Conservation (phyloP, 371 early-diverging fungal species). For the Mucor circinelloides region DNA sequence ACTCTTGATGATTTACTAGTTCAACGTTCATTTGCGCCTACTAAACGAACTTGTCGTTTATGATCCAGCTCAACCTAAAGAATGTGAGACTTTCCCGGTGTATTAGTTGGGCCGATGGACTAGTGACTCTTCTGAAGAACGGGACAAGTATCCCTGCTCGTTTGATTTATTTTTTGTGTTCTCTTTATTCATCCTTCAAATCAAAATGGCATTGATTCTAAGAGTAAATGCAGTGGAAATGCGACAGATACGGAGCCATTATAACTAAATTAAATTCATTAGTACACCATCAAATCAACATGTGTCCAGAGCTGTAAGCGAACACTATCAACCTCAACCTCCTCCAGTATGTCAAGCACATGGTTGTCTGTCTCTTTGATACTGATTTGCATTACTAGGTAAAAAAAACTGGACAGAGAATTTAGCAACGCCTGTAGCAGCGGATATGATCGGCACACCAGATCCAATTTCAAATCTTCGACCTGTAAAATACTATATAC, state of each 20-base stretch:
- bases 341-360: neutral
- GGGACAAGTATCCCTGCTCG: neutral
- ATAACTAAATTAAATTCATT: neutral
- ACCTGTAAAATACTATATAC: slow-evolving; percentile 66
- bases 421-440: slow-evolving; percentile 35
- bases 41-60: no score
- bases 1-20: no score
- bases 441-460: slow-evolving; percentile 69
- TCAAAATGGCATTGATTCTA: neutral
- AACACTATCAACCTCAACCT: neutral
- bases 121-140: neutral
- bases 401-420: slow-evolving; percentile 10
- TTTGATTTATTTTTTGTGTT: neutral
- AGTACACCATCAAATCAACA: neutral
- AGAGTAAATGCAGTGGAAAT: neutral
- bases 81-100: no score
- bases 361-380: neutral
- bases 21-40: no score
- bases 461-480: slow-evolving; percentile 74
- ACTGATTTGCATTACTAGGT: neutral
- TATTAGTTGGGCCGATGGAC: no score
- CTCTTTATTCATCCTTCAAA: neutral
- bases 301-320: neutral
- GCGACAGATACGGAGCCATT: neutral
- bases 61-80: no score